Conservation (phyloP, 2,329 filamentous ascomycete species). For the Fusarium tjaetaba region DNA sequence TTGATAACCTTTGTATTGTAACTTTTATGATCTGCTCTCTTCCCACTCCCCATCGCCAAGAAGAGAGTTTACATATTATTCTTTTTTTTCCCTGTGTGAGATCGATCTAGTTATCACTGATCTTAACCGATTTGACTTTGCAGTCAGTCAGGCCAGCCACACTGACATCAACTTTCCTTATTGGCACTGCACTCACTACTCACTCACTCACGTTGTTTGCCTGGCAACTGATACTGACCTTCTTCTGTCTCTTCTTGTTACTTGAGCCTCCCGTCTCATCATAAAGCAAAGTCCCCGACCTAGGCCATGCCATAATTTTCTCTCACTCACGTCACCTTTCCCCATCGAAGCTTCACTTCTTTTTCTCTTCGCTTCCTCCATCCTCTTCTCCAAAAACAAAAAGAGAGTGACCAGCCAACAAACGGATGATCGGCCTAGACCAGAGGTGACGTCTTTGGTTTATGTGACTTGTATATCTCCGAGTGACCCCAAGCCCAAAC, state of each 20-base stretch:
- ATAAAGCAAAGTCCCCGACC: slow-evolving; percentile 7
- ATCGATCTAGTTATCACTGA: background rate
- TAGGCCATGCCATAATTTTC: slow-evolving; percentile 7
- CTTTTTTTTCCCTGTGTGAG: background rate
- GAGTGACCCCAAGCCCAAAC: slow-evolving; percentile 19
- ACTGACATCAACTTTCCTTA: slow-evolving; percentile 26
- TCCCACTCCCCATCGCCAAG: slow-evolving; percentile 8
- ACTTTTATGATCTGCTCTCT: slow-evolving; percentile 30
- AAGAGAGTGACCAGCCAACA: slow-evolving; percentile 4
- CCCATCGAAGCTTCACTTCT: slow-evolving; percentile 1
- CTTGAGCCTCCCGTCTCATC: background rate
- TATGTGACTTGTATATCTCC: slow-evolving; percentile 29
- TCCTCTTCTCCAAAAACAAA: background rate
- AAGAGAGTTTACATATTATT: background rate
- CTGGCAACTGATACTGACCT: slow-evolving; percentile 9
- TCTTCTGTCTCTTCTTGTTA: background rate
- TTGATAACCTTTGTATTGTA: background rate
- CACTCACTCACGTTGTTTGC: background rate
- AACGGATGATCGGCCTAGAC: slow-evolving; percentile 31
- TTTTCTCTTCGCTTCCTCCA: background rate
- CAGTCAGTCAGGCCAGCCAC: slow-evolving; percentile 23
- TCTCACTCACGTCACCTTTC: background rate
- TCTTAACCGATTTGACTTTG: slow-evolving; percentile 4
- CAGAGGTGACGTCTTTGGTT: slow-evolving; percentile 37
- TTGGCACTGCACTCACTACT: background rate